Evolutionary conservation across 2,329 filamentous ascomycete species (phyloP).

Genomic region (Calonectria pseudoturangicola): DNA sequence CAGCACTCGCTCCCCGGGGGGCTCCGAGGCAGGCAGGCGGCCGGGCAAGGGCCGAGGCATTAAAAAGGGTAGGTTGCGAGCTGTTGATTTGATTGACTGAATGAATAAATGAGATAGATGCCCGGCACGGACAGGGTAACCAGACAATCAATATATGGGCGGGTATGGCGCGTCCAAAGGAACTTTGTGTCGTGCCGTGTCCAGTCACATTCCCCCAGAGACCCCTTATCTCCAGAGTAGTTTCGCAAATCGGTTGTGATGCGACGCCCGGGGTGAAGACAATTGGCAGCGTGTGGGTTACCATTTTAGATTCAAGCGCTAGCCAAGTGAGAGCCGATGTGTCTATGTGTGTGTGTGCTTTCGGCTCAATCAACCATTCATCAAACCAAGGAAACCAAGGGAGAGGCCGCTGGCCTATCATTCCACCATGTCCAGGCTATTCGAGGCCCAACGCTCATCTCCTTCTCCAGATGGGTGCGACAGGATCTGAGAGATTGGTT

Average conservation of each 20-base stretch:
- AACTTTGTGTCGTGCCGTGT: conserved; percentile 3
- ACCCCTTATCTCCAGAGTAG: conserved; percentile 25
- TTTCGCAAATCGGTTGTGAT: not conserved
- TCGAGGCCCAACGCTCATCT: conserved; percentile 31
- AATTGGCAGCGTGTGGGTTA: not conserved
- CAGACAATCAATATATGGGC: conserved; percentile 22
- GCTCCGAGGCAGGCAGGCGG: not conserved
- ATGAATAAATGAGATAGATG: conserved; percentile 8
- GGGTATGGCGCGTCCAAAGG: conserved; percentile 36
- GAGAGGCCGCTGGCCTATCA: conserved; percentile 28
- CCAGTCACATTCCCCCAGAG: conserved; percentile 10
- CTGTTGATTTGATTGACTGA: conserved; percentile 15
- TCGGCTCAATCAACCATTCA: not conserved
- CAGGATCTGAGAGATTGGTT: conserved; percentile 29
- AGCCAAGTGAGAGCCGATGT: not conserved
- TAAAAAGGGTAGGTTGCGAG: not conserved
- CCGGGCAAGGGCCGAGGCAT: conserved; percentile 26
- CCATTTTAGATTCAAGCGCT: conserved; percentile 24
- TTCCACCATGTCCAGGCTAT: conserved; percentile 28
- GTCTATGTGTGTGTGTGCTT: not conserved
- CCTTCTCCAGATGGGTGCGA: not conserved
- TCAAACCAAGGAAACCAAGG: not conserved
- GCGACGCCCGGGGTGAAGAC: conserved; percentile 21
- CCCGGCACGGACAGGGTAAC: not conserved
- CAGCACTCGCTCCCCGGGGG: not conserved